A percentile compares a stretch with the other conserved stretches of the same genome.
Conservation (phyloP, 2,329 filamentous ascomycete species). For the Hawksworthiomyces lignivorus region DNA sequence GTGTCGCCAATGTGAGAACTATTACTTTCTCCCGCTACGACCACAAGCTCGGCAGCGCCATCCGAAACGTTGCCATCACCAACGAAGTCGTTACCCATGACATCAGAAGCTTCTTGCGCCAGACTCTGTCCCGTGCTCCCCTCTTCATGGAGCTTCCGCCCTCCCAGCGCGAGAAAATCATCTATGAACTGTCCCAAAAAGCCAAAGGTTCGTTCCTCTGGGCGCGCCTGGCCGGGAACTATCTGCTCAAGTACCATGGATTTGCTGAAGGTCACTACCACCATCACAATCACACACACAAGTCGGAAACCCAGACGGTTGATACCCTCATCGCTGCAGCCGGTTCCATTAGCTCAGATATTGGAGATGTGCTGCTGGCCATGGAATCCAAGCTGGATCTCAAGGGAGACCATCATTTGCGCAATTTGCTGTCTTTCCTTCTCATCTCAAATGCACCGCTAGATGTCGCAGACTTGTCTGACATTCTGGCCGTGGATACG, state of each 20-base stretch:
- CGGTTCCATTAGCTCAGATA: constrained; percentile 17
- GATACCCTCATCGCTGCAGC: constrained; percentile 18
- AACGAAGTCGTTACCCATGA: constrained; percentile 25
- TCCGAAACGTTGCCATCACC: constrained; percentile 25
- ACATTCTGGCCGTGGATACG: constrained; percentile 25
- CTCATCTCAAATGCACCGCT: constrained; percentile 26
- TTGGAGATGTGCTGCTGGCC: constrained; percentile 20
- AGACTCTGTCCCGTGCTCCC: constrained; percentile 17
- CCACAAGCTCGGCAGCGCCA: constrained; percentile 23
- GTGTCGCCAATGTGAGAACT: constrained; percentile 21
- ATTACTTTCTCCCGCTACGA: constrained; percentile 29
- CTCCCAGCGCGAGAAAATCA: constrained; percentile 17
- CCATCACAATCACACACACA: constrained; percentile 12
- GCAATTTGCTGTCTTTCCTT: constrained; percentile 26
- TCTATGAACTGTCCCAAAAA: constrained; percentile 24
- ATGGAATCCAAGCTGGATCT: constrained; percentile 19
- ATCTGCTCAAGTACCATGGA: constrained; percentile 19
- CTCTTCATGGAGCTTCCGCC: constrained; percentile 17
- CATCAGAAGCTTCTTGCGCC: constrained; percentile 24
- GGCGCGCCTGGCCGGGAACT: constrained; percentile 25
- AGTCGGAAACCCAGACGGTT: constrained; percentile 4
- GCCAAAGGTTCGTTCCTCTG: constrained; percentile 30
- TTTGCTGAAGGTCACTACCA: neutral
- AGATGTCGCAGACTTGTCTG: constrained; percentile 23
- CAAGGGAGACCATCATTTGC: constrained; percentile 19